Evolutionary conservation across 2,329 filamentous ascomycete genomes (phyloP).

Genomic region (Diaporthe sp.): DNA sequence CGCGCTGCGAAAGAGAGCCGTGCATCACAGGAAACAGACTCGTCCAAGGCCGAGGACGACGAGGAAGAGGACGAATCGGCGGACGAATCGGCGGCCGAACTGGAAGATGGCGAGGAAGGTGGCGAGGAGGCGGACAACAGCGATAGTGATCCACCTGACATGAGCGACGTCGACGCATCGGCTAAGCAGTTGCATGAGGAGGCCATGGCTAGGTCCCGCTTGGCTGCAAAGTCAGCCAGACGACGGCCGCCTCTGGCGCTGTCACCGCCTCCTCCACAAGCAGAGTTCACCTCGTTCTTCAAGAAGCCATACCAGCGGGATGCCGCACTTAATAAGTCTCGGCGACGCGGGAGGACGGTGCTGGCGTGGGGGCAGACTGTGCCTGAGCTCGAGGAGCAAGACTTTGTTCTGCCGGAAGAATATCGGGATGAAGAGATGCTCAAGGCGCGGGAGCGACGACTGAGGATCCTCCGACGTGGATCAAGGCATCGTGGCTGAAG

Average conservation of each 20-base stretch:
- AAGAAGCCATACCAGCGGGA: constrained; percentile 84
- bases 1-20: constrained; percentile 65
- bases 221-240: constrained; percentile 52
- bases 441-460: constrained; percentile 72
- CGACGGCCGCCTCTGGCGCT: constrained; percentile 49
- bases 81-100: constrained; percentile 45
- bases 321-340: constrained; percentile 79
- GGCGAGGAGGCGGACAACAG: constrained; percentile 51
- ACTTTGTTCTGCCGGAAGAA: constrained; percentile 83
- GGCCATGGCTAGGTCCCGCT: constrained; percentile 68
- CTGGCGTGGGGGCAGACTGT: constrained; percentile 87
- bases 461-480: constrained; percentile 66
- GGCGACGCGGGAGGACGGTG: constrained; percentile 77
- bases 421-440: constrained; percentile 69
- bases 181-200: constrained; percentile 83
- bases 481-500: constrained; percentile 40
- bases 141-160: constrained; percentile 70
- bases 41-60: constrained; percentile 41
- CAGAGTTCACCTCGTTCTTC: constrained; percentile 90
- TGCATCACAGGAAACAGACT: constrained; percentile 43
- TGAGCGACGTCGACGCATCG: constrained; percentile 78
- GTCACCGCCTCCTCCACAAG: constrained; percentile 53
- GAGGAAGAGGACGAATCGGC: constrained; percentile 54
- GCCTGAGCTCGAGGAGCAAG: constrained; percentile 77
- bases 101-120: constrained; percentile 46